These are phyloP conservation scores for Musa balbisiana DNA, from an alignment of 202 grass and related monocot genomes.

Conservation along the genomic window DNA sequence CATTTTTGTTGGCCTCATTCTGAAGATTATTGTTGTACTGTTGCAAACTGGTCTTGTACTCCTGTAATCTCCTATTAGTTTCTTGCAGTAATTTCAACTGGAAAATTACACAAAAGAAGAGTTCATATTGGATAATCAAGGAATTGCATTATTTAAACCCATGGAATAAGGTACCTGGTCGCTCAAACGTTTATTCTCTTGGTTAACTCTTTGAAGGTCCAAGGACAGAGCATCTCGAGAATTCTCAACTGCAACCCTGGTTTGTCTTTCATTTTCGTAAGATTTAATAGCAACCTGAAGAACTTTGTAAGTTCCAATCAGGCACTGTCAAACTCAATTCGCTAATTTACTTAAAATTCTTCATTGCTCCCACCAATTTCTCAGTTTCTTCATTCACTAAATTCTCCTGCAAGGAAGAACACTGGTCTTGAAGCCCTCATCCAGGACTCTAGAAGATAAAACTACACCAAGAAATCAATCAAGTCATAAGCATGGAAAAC, in stretches of 20 bases:
- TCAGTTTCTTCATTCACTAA: slow-evolving; percentile 51
- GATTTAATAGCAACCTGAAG: slow-evolving; percentile 43
- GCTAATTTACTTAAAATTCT: background rate
- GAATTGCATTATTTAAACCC: background rate
- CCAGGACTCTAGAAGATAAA: slow-evolving; percentile 30
- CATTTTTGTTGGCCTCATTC: slow-evolving; percentile 63
- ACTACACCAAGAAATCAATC: background rate
- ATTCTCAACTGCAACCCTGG: slow-evolving; percentile 42
- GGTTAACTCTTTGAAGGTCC: slow-evolving; percentile 62
- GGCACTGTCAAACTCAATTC: background rate
- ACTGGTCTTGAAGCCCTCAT: slow-evolving; percentile 39
- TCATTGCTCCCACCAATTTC: slow-evolving; percentile 39
- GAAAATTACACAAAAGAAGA: background rate
- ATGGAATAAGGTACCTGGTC: slow-evolving; percentile 51
- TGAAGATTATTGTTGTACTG: slow-evolving; percentile 96
- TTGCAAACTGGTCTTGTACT: slow-evolving; percentile 89
- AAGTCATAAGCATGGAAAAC: background rate
- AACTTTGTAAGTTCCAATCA: background rate
- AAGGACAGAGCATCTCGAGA: slow-evolving; percentile 32
- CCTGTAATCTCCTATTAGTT: slow-evolving; percentile 69
- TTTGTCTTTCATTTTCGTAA: slow-evolving; percentile 48
- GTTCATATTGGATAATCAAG: background rate
- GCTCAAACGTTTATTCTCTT: slow-evolving; percentile 55
- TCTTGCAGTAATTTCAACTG: slow-evolving; percentile 96
- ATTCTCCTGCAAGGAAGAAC: slow-evolving; percentile 41